phyloP scores from a whole-genome alignment of 2,329 filamentous ascomycete genomes.

The Zalaria sp. region DNA sequence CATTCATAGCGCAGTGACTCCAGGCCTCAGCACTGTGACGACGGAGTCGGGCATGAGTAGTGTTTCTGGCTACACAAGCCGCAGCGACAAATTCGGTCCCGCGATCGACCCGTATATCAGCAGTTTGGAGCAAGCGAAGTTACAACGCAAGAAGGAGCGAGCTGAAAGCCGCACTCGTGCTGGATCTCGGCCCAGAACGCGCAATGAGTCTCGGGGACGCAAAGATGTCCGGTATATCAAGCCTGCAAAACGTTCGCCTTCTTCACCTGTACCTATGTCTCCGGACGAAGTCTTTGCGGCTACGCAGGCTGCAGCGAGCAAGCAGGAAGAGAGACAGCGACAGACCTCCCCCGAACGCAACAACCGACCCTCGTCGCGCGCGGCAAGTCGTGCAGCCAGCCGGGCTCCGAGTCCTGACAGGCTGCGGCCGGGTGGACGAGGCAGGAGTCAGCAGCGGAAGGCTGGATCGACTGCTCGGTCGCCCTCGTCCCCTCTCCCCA shows the following conservation, averaged over 20 bases:
- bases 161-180: constrained; percentile 29
- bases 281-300: constrained; percentile 51
- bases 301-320: constrained; percentile 27
- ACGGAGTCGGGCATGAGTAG: constrained; percentile 44
- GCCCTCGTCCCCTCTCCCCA: constrained; percentile 67
- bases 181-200: constrained; percentile 29
- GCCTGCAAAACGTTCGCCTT: constrained; percentile 72
- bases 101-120: constrained; percentile 31
- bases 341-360: too few species aligned
- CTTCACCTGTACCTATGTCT: constrained; percentile 88
- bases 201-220: constrained; percentile 52
- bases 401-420: constrained; percentile 1
- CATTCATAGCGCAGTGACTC: constrained; percentile 12
- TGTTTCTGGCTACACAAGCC: constrained; percentile 40
- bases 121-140: constrained; percentile 65
- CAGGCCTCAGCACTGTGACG: constrained; percentile 20
- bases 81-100: neutral
- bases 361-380: neutral
- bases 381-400: constrained; percentile 8
- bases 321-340: constrained; percentile 10
- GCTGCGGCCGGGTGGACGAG: constrained; percentile 28
- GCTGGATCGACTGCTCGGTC: constrained; percentile 50
- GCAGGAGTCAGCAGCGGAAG: constrained; percentile 48
- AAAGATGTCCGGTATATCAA: constrained; percentile 53
- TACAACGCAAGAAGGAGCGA: constrained; percentile 37